Percentiles rank a stretch among this genome's conserved stretches.
Evolutionary conservation across 768 basidiomycete genomes (phyloP).

Genomic region (Russula foetens): DNA sequence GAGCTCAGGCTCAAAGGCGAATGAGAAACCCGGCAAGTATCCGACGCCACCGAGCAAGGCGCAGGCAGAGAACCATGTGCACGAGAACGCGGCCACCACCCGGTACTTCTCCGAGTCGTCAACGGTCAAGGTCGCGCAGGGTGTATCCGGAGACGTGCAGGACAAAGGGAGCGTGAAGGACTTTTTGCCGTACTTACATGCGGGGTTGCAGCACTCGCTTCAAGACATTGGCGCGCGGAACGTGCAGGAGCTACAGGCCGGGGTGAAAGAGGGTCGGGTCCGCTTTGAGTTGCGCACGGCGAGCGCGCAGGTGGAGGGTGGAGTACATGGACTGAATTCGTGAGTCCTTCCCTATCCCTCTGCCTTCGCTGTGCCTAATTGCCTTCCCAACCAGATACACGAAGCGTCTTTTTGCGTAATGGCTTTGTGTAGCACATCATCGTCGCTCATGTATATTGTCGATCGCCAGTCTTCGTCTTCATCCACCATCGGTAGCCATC

Average conservation of each 20-base stretch:
- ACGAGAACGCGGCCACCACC: slow-evolving; percentile 93
- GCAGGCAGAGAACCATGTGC: slow-evolving; percentile 29
- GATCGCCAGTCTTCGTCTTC: background rate
- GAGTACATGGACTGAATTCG: slow-evolving; percentile 93
- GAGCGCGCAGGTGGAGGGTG: slow-evolving; percentile 92
- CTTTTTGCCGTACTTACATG: slow-evolving; percentile 80
- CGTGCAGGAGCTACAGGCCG: slow-evolving; percentile 56
- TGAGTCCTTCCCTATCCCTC: slow-evolving; percentile 37
- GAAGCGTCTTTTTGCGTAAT: slow-evolving; percentile 42
- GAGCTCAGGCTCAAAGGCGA: slow-evolving; percentile 24
- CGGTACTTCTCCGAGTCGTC: slow-evolving; percentile 93
- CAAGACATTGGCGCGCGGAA: slow-evolving; percentile 85
- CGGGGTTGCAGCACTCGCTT: slow-evolving; percentile 85
- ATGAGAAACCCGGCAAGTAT: slow-evolving; percentile 32
- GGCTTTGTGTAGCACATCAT: background rate
- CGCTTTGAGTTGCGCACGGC: slow-evolving; percentile 91
- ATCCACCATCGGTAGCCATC: background rate
- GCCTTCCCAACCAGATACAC: slow-evolving; percentile 37
- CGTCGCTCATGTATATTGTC: background rate
- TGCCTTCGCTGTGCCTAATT: background rate
- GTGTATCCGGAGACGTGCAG: slow-evolving; percentile 93
- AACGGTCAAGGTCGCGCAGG: slow-evolving; percentile 92
- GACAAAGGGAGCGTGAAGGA: slow-evolving; percentile 94
- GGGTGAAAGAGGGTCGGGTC: slow-evolving; percentile 57
- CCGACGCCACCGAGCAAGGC: slow-evolving; percentile 34